These are phyloP conservation scores for Curvularia sp. DNA, from an alignment of 2,329 filamentous ascomycete species.

Conservation along the genomic window DNA sequence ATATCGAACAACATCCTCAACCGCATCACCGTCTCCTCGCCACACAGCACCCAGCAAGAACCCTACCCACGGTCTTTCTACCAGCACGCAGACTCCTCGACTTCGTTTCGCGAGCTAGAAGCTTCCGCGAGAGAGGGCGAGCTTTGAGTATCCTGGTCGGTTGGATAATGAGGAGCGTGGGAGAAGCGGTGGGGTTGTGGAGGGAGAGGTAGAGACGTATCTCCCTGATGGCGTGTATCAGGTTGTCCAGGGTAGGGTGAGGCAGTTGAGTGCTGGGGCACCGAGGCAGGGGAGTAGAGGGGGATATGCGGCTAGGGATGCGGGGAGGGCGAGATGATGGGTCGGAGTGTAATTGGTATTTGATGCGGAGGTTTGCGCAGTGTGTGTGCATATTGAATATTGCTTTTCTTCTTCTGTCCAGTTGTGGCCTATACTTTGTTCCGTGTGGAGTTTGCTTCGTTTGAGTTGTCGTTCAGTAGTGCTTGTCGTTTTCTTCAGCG, in stretches of 20 bases:
- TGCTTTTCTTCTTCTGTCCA: not conserved
- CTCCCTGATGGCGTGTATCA: slow-evolving; percentile 17
- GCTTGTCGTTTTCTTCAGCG: not conserved
- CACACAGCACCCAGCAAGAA: not conserved
- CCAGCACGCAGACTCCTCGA: not conserved
- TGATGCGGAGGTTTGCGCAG: too few relatives aligned
- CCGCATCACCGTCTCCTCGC: slow-evolving; percentile 5
- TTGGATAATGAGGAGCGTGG: not conserved
- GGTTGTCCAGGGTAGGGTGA: slow-evolving; percentile 14
- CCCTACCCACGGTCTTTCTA: not conserved
- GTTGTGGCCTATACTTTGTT: not conserved
- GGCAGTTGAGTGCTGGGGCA: slow-evolving; percentile 7
- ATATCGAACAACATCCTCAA: slow-evolving; percentile 4
- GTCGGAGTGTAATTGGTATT: not conserved
- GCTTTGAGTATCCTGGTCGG: slow-evolving; percentile 5
- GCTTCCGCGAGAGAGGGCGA: not conserved
- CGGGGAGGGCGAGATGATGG: slow-evolving; percentile 9
- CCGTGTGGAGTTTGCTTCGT: not conserved
- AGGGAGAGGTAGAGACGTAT: slow-evolving; percentile 9
- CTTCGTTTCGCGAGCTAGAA: not conserved
- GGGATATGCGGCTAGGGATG: slow-evolving; percentile 6
- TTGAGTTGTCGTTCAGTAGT: not conserved
- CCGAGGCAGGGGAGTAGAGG: not conserved
- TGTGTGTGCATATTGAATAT: not conserved
- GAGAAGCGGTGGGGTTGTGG: not conserved